A percentile compares a stretch with the other conserved stretches of the same genome.
Evolutionary conservation across 2,329 filamentous ascomycete species (phyloP).

Genomic region (Tolypocladium nubicola): DNA sequence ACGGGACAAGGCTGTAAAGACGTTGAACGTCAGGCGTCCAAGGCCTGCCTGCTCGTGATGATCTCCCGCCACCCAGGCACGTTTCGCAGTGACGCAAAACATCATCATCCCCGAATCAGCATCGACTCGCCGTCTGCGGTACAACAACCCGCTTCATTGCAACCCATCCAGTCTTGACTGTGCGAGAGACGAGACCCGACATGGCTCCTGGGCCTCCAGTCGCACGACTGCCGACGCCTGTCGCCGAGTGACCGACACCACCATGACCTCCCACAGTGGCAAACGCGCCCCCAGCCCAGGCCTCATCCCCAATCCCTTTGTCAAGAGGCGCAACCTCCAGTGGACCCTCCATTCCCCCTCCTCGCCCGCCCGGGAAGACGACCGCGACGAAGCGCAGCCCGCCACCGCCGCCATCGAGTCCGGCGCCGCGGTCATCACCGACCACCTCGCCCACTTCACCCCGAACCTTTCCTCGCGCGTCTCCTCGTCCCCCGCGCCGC

Average conservation of each 20-base stretch:
- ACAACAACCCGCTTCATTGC: neutral
- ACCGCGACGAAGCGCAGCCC: constrained; percentile 3
- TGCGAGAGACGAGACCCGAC: neutral
- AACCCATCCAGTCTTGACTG: neutral
- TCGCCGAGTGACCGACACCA: neutral
- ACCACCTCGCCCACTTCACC: constrained; percentile 30
- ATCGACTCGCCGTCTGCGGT: neutral
- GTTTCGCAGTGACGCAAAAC: too few relatives aligned
- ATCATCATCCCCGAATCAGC: neutral
- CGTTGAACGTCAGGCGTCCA: too few relatives aligned
- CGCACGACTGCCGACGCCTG: neutral
- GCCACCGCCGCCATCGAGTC: constrained; percentile 29
- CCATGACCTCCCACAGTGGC: neutral
- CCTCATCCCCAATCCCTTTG: constrained; percentile 33
- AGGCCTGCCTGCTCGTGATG: too few relatives aligned
- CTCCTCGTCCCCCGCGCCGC: constrained; percentile 15
- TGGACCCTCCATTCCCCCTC: constrained; percentile 25
- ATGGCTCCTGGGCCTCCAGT: neutral
- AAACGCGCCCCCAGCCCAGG: constrained; percentile 21
- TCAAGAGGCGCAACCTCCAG: constrained; percentile 34
- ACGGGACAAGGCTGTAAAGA: neutral
- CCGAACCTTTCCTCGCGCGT: constrained; percentile 17
- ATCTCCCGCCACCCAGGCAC: too few relatives aligned
- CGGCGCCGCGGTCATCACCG: constrained; percentile 20
- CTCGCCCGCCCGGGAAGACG: neutral